These are phyloP conservation scores for Aspergillus kassunensis DNA, from an alignment of 495 filamentous ascomycete species.

Conservation along the genomic window DNA sequence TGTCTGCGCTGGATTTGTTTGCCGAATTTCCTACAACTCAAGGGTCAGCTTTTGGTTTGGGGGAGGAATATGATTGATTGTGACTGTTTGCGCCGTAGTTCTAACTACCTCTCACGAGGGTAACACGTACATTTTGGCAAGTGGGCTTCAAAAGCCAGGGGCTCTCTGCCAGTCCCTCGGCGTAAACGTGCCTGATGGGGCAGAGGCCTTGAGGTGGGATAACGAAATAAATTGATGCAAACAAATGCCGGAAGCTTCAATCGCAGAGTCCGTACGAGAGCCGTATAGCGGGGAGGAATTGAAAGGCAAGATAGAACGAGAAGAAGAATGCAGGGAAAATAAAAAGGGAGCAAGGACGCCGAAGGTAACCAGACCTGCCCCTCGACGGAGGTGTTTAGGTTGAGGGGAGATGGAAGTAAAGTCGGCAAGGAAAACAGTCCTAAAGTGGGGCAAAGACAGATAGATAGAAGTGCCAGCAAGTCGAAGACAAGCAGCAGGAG, in stretches of 20 bases:
- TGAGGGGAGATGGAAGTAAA: slow-evolving; percentile 8
- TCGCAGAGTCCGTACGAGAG: slow-evolving; percentile 6
- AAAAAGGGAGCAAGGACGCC: slow-evolving; percentile 3
- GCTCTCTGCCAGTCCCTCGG: slow-evolving; percentile 18
- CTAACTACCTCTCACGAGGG: neutral
- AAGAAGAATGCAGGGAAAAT: slow-evolving; percentile 2
- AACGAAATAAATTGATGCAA: neutral
- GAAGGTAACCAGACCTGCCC: slow-evolving; percentile 12
- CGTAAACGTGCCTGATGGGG: slow-evolving; percentile 10
- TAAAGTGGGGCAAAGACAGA: slow-evolving; percentile 16
- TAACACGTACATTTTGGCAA: slow-evolving; percentile 32
- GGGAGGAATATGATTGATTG: neutral
- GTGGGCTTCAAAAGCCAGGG: slow-evolving; percentile 18
- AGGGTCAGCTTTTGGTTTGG: slow-evolving; percentile 10
- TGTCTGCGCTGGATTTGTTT: slow-evolving; percentile 98
- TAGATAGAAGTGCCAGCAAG: slow-evolving; percentile 6
- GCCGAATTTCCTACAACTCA: slow-evolving; percentile 83
- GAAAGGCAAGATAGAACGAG: neutral
- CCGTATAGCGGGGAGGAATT: neutral
- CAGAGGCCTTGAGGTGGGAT: neutral
- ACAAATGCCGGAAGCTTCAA: slow-evolving; percentile 2
- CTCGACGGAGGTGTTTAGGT: slow-evolving; percentile 4
- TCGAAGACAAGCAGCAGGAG: slow-evolving; percentile 7
- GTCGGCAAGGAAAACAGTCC: slow-evolving; percentile 2
- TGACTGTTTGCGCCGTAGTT: neutral